Percentiles rank a stretch among this genome's conserved stretches.
phyloP scores from a whole-genome alignment of 2,329 filamentous ascomycete species.

The Aspergillus persii region DNA sequence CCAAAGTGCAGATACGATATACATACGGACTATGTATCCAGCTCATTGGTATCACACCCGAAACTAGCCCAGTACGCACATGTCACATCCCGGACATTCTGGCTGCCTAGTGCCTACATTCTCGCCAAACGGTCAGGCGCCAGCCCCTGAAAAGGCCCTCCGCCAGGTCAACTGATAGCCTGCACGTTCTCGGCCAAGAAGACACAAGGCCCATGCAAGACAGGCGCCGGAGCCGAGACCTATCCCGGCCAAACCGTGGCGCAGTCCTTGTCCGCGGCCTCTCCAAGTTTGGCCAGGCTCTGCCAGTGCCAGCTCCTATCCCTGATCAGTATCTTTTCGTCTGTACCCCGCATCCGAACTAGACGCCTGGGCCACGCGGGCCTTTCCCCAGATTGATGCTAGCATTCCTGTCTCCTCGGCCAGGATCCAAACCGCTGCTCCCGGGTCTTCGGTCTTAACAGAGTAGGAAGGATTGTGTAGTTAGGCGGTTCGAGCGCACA shows the following conservation, averaged over 20 bases:
- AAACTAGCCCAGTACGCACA: neutral
- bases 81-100: neutral
- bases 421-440: neutral
- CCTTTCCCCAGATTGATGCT: constrained; percentile 15
- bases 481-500: no score
- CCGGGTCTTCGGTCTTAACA: no score
- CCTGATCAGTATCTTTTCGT: neutral
- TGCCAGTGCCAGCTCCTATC: neutral
- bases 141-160: neutral
- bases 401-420: neutral
- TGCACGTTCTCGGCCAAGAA: constrained; percentile 5
- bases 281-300: no score
- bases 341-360: constrained; percentile 24
- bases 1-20: no score
- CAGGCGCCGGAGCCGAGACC: neutral
- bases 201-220: neutral
- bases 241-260: constrained; percentile 1
- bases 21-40: no score
- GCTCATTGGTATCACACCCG: no score
- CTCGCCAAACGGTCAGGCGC: neutral
- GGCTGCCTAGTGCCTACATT: neutral
- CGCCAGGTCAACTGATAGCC: constrained; percentile 4
- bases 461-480: no score
- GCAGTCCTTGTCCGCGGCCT: neutral
- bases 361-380: constrained; percentile 22